These are phyloP conservation scores for Cryptococcus amylolentus DNA, from an alignment of 1,284 basidiomycete genomes.

Conservation along the genomic window DNA sequence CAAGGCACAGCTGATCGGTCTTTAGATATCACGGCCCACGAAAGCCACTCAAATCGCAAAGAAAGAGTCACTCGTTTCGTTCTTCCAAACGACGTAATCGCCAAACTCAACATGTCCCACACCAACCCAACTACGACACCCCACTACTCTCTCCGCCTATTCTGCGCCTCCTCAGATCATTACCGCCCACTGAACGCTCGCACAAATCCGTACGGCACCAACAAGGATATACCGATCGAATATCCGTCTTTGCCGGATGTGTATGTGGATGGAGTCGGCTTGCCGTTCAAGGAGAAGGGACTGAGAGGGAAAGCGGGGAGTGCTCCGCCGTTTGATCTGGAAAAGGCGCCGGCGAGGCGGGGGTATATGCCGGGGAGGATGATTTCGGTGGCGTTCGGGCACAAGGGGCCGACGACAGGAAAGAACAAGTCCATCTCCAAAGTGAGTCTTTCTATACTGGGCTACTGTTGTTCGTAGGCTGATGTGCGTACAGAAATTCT, in stretches of 20 bases:
- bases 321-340: constrained; percentile 82
- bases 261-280: constrained; percentile 67
- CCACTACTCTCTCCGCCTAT: constrained; percentile 62
- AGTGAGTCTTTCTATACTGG: constrained; percentile 17
- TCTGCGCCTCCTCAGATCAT: constrained; percentile 87
- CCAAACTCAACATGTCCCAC: constrained; percentile 35
- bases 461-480: not conserved
- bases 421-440: constrained; percentile 46
- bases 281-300: constrained; percentile 73
- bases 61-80: constrained; percentile 30
- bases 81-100: constrained; percentile 32
- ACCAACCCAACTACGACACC: constrained; percentile 30
- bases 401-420: constrained; percentile 62
- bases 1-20: no score
- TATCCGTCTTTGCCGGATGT: constrained; percentile 90
- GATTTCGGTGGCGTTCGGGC: constrained; percentile 79
- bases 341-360: constrained; percentile 54
- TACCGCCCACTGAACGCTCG: constrained; percentile 53
- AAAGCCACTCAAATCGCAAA: constrained; percentile 30
- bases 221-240: constrained; percentile 63
- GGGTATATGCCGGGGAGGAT: constrained; percentile 53
- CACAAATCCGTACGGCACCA: constrained; percentile 28
- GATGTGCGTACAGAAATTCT: constrained; percentile 65
- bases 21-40: constrained; percentile 30
- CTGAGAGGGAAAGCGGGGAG: constrained; percentile 96